phyloP scores from a whole-genome alignment of 2,329 filamentous ascomycete genomes.

The Shiraia bambusicola region DNA sequence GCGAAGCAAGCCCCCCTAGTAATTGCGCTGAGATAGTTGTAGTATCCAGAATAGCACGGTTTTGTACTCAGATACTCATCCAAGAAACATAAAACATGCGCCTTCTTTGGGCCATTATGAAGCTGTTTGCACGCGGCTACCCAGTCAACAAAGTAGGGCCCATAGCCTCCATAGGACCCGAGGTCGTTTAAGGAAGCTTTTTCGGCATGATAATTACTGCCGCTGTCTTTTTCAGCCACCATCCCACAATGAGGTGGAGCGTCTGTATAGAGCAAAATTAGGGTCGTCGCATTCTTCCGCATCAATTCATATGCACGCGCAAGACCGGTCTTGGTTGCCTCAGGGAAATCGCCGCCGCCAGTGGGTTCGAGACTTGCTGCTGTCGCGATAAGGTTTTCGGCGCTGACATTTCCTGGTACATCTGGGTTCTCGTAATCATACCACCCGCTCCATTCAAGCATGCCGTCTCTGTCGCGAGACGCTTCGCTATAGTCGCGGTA shows the following conservation, averaged over 20 bases:
- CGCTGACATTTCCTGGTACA: slow-evolving; percentile 2
- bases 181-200: slow-evolving; percentile 28
- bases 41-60: slow-evolving; percentile 34
- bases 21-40: slow-evolving; percentile 46
- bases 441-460: slow-evolving; percentile 56
- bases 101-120: slow-evolving; percentile 41
- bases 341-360: slow-evolving; percentile 49
- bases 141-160: slow-evolving; percentile 50
- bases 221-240: slow-evolving; percentile 21
- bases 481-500: slow-evolving; percentile 53
- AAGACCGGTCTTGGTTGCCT: slow-evolving; percentile 54
- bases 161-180: slow-evolving; percentile 37
- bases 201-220: slow-evolving; percentile 30
- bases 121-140: slow-evolving; percentile 42
- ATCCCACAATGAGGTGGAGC: slow-evolving; percentile 50
- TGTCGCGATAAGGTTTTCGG: slow-evolving; percentile 12
- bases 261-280: slow-evolving; percentile 54
- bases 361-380: slow-evolving; percentile 31
- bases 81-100: slow-evolving; percentile 50
- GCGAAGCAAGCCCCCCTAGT: slow-evolving; percentile 48
- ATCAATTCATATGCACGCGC: slow-evolving; percentile 52
- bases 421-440: slow-evolving; percentile 22
- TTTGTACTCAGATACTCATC: slow-evolving; percentile 10
- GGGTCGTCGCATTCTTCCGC: slow-evolving; percentile 51
- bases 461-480: slow-evolving; percentile 9